Conservation (phyloP, 83 land plant species). For the Thuja plicata region DNA sequence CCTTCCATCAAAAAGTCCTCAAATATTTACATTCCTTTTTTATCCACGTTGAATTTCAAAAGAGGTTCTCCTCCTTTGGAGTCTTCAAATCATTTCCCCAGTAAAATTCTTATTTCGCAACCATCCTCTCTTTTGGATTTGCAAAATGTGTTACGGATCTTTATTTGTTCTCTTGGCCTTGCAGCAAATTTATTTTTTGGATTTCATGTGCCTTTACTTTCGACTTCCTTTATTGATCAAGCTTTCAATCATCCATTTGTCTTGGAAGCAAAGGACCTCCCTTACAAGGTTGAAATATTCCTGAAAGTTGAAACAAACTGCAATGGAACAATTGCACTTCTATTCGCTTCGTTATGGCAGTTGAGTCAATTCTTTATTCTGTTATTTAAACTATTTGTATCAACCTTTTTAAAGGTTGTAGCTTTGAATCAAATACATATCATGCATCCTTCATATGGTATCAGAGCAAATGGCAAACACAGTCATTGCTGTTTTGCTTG, state of each 20-base stretch:
- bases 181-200: not conserved
- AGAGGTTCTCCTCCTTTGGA: not conserved
- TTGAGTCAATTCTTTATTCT: too few species aligned
- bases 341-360: too few species aligned
- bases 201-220: too few species aligned
- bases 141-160: not conserved
- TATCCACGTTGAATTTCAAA: not conserved
- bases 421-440: too few species aligned
- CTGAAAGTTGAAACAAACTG: not conserved
- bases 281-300: not conserved
- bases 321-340: not conserved
- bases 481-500: too few species aligned
- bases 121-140: not conserved
- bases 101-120: not conserved
- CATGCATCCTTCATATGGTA: too few species aligned
- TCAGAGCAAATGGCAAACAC: too few species aligned
- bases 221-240: not conserved
- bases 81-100: not conserved
- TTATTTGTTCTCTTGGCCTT: not conserved
- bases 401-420: too few species aligned
- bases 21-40: too few species aligned
- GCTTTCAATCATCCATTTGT: not conserved
- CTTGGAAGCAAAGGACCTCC: not conserved
- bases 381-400: too few species aligned
- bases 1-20: not conserved